phyloP scores from a whole-genome alignment of 2,329 filamentous ascomycete genomes.

The Rasamsonia emersonii region DNA sequence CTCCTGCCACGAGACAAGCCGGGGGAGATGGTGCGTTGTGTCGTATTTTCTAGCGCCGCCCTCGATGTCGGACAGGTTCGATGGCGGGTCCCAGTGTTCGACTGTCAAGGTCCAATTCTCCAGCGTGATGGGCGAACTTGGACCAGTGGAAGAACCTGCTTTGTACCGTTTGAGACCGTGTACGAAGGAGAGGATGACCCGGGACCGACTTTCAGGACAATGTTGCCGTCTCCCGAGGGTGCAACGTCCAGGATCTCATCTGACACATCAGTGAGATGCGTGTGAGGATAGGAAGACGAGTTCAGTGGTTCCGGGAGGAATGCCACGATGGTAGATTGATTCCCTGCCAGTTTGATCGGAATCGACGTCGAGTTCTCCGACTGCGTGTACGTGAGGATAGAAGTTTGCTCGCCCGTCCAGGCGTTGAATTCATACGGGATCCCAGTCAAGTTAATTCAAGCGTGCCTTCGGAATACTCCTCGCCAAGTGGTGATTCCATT shows the following conservation, averaged over 20 bases:
- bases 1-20: constrained; percentile 27
- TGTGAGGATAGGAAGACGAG: neutral
- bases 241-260: neutral
- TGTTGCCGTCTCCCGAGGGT: too few species aligned
- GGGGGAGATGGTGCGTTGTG: constrained; percentile 20
- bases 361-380: constrained; percentile 20
- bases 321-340: constrained; percentile 33
- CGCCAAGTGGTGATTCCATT: constrained; percentile 10
- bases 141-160: constrained; percentile 5
- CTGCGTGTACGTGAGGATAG: constrained; percentile 25
- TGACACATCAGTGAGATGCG: neutral
- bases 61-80: constrained; percentile 20
- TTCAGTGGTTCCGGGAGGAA: constrained; percentile 15
- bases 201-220: neutral
- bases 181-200: neutral
- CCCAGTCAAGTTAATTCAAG: constrained; percentile 22
- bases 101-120: constrained; percentile 28
- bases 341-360: constrained; percentile 27
- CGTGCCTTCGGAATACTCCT: constrained; percentile 12
- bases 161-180: too few species aligned
- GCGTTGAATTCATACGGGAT: constrained; percentile 33
- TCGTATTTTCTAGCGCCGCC: constrained; percentile 18
- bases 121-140: constrained; percentile 15
- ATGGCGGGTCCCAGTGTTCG: constrained; percentile 33
- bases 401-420: constrained; percentile 33